phyloP scores from a whole-genome alignment of 441 rosid genomes.

The Eruca vesicaria region DNA sequence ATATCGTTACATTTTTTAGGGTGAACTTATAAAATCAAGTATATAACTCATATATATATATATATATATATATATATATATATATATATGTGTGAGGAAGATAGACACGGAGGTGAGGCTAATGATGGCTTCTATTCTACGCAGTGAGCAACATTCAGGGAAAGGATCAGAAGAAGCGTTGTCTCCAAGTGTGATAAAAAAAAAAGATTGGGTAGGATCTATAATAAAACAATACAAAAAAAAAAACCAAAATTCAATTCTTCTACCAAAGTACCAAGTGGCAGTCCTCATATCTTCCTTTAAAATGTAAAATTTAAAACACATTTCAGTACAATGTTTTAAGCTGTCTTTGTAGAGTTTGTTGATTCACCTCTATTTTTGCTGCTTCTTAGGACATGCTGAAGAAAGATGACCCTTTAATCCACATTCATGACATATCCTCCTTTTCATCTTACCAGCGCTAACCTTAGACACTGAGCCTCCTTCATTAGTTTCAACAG shows the following conservation, averaged over 20 bases:
- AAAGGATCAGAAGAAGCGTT: not conserved
- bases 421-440: conserved; percentile 80
- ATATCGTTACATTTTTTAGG: no score
- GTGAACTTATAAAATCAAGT: no score
- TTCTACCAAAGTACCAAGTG: not conserved
- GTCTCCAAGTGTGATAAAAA: no score
- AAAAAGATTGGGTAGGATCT: not conserved
- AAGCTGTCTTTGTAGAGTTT: conserved; percentile 29
- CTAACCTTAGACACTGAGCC: conserved; percentile 20
- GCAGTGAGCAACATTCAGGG: no score
- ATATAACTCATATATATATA: no score
- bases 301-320: not conserved
- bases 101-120: no score
- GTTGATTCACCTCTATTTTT: conserved; percentile 27
- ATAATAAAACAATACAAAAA: conserved; percentile 7
- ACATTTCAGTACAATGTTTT: conserved; percentile 7
- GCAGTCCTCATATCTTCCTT: conserved; percentile 7
- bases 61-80: no score
- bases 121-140: not conserved
- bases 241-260: conserved; percentile 8
- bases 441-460: conserved; percentile 67
- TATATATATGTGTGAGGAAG: no score
- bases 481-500: not conserved
- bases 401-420: conserved; percentile 80
- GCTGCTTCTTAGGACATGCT: conserved; percentile 68